These are phyloP conservation scores for Hemisphaericaspora xylofermentans DNA, from an alignment of 1,139 yeast species.

Conservation along the genomic window DNA sequence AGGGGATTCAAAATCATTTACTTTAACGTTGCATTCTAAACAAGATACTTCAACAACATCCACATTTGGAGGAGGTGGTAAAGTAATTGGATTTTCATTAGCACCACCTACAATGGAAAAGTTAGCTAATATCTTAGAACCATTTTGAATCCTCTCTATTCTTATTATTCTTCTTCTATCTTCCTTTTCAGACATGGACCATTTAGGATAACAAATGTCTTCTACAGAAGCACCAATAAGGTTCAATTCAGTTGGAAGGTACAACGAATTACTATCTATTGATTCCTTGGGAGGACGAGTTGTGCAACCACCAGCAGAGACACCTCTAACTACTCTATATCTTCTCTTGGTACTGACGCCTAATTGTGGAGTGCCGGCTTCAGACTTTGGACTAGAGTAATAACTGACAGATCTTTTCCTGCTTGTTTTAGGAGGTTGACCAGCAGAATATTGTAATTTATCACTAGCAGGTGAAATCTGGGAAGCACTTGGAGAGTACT, in stretches of 20 bases:
- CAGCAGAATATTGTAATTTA: not conserved
- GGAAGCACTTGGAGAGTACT: not conserved
- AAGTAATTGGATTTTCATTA: constrained; percentile 41
- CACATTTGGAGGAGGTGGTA: constrained; percentile 35
- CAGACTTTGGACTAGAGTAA: constrained; percentile 1
- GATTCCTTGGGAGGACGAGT: constrained; percentile 55
- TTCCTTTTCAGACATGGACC: constrained; percentile 45
- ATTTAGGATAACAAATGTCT: constrained; percentile 49
- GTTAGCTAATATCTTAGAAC: constrained; percentile 44
- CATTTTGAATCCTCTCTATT: constrained; percentile 53
- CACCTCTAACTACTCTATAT: constrained; percentile 53
- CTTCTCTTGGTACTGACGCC: constrained; percentile 14
- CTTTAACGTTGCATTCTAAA: constrained; percentile 43
- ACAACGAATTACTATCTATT: constrained; percentile 31
- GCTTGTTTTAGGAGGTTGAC: not conserved
- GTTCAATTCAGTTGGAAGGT: constrained; percentile 46
- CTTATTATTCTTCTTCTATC: constrained; percentile 59
- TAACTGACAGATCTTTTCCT: constrained; percentile 1
- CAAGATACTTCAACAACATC: constrained; percentile 62
- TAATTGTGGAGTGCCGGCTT: constrained; percentile 2
- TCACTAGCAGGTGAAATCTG: not conserved
- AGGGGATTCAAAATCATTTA: constrained; percentile 29
- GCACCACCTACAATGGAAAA: constrained; percentile 56
- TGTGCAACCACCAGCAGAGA: constrained; percentile 57
- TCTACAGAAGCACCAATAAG: constrained; percentile 44